A percentile compares a stretch with the other conserved stretches of the same genome.
phyloP scores from a whole-genome alignment of 768 basidiomycete genomes.

The Lactifluus volemus region DNA sequence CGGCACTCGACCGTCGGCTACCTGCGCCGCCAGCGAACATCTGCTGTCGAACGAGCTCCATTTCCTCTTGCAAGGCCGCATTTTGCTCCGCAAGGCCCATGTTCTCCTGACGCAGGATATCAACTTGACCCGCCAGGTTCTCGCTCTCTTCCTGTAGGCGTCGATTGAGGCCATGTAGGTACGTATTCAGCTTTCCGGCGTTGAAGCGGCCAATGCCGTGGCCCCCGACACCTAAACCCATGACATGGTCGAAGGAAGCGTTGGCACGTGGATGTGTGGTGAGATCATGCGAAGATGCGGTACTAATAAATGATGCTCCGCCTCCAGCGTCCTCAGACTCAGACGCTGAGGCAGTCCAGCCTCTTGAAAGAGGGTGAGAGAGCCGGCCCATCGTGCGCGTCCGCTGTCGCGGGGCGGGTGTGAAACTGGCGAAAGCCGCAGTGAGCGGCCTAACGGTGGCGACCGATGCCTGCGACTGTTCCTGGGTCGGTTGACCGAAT shows the following conservation, averaged over 20 bases:
- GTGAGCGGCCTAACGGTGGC: constrained; percentile 31
- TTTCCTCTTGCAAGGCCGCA: constrained; percentile 8
- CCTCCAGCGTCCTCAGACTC: constrained; percentile 35
- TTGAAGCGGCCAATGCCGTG: constrained; percentile 74
- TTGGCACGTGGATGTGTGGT: constrained; percentile 73
- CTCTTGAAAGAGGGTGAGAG: constrained; percentile 62
- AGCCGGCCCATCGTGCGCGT: constrained; percentile 32
- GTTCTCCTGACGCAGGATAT: constrained; percentile 42
- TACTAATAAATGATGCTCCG: constrained; percentile 66
- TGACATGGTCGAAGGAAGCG: constrained; percentile 80
- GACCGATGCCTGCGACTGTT: constrained; percentile 23
- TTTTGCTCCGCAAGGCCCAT: constrained; percentile 17
- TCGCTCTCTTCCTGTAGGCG: constrained; percentile 83
- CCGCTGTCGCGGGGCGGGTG: constrained; percentile 47
- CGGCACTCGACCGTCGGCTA: constrained; percentile 29
- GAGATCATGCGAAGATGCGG: constrained; percentile 81
- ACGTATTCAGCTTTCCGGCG: constrained; percentile 75
- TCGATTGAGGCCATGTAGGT: constrained; percentile 78
- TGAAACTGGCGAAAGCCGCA: constrained; percentile 53
- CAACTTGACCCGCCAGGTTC: constrained; percentile 44
- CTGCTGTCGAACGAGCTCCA: constrained; percentile 18
- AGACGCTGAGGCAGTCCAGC: constrained; percentile 24
- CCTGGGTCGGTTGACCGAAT: constrained; percentile 25
- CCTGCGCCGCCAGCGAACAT: constrained; percentile 14
- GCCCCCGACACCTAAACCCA: constrained; percentile 60